These are phyloP conservation scores for Coccinonectria pachysandricola DNA, from an alignment of 2,329 filamentous ascomycete genomes.

Conservation along the genomic window DNA sequence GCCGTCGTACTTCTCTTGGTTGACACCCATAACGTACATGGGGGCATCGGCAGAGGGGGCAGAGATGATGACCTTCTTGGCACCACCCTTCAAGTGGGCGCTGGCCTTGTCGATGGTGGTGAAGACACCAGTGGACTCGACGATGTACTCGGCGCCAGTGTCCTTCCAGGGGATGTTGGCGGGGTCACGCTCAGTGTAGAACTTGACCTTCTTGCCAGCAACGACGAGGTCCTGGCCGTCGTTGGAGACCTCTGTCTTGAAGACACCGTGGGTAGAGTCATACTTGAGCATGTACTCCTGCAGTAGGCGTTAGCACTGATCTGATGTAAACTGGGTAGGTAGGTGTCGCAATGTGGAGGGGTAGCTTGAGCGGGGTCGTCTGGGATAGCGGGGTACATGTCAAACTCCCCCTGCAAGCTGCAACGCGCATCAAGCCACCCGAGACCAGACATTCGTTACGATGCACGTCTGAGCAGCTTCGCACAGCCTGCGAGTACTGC, in stretches of 20 bases:
- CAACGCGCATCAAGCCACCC: too few relatives aligned
- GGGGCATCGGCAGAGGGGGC: slow-evolving; percentile 90
- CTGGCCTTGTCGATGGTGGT: slow-evolving; percentile 95
- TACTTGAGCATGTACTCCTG: slow-evolving; percentile 99
- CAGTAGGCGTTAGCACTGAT: slow-evolving; percentile 4
- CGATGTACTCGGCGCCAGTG: slow-evolving; percentile 82
- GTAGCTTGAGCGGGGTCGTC: not conserved
- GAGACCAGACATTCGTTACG: too few relatives aligned
- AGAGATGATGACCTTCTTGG: slow-evolving; percentile 96
- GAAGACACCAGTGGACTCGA: slow-evolving; percentile 98
- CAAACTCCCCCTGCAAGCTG: too few relatives aligned
- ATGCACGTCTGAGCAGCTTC: too few relatives aligned
- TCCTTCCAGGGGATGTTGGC: slow-evolving; percentile 81
- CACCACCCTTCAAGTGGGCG: slow-evolving; percentile 89
- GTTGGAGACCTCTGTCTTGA: slow-evolving; percentile 83
- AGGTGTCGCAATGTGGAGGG: too few relatives aligned
- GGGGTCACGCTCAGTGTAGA: slow-evolving; percentile 91
- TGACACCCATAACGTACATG: slow-evolving; percentile 99
- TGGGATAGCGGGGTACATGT: slow-evolving; percentile 6
- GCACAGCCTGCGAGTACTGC: too few relatives aligned
- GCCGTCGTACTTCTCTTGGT: slow-evolving; percentile 86
- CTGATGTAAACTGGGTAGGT: too few relatives aligned
- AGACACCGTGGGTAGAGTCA: slow-evolving; percentile 91
- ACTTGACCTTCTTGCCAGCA: slow-evolving; percentile 91
- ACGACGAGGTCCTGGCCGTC: slow-evolving; percentile 64